Percentiles rank a stretch among this genome's conserved stretches.
Evolutionary conservation across 139 green algal genomes (phyloP).

Genomic region (Tetratostichococcus sp.): DNA sequence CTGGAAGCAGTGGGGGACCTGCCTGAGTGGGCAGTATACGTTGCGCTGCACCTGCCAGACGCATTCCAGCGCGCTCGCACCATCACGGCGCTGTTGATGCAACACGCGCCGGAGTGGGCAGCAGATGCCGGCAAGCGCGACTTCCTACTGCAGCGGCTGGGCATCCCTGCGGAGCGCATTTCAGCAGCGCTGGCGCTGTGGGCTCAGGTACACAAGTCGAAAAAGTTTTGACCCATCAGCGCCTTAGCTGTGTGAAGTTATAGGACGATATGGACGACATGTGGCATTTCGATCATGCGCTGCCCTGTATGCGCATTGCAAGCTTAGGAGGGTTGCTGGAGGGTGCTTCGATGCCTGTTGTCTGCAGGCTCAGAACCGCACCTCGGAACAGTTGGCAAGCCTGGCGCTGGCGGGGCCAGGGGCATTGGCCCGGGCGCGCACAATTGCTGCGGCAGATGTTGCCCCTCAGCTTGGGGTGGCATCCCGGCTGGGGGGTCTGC

Average conservation of each 20-base stretch:
- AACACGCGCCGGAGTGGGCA: constrained; percentile 42
- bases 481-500: not conserved
- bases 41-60: constrained; percentile 64
- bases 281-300: too few species aligned
- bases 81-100: constrained; percentile 41
- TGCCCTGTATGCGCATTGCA: too few species aligned
- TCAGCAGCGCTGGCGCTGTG: constrained; percentile 35
- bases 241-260: too few species aligned
- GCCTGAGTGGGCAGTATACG: constrained; percentile 70
- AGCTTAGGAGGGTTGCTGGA: too few species aligned
- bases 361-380: not conserved
- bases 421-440: not conserved
- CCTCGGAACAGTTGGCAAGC: not conserved
- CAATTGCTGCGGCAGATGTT: not conserved
- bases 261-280: too few species aligned
- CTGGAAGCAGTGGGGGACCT: constrained; percentile 45
- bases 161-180: constrained; percentile 41
- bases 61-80: constrained; percentile 10
- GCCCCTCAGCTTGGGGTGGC: not conserved
- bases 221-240: too few species aligned
- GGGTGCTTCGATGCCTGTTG: too few species aligned
- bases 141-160: constrained; percentile 47
- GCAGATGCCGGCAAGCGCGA: constrained; percentile 8
- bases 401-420: not conserved
- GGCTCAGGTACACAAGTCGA: constrained; percentile 13